Evolutionary conservation across 2,329 filamentous ascomycete genomes (phyloP).

Genomic region (Coniochaeta sp.): DNA sequence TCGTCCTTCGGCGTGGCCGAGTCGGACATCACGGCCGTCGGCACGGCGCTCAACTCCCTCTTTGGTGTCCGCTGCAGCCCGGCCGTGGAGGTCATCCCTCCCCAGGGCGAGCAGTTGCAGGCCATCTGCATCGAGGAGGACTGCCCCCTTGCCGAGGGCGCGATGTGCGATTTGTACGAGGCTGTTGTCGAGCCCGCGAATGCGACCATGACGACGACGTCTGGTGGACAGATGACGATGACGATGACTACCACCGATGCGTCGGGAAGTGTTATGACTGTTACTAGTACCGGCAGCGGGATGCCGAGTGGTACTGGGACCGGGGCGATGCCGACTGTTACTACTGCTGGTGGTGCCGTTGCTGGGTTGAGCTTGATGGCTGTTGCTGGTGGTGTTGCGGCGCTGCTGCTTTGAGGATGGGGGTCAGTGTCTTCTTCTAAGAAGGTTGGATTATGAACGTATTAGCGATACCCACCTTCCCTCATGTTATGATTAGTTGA

Average conservation of each 20-base stretch:
- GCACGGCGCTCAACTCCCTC: slow-evolving; percentile 35
- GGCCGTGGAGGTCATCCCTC: slow-evolving; percentile 34
- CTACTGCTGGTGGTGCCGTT: neutral
- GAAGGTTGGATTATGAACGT: too few species aligned
- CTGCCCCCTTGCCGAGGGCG: slow-evolving; percentile 39
- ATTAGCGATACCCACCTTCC: too few species aligned
- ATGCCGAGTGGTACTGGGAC: neutral
- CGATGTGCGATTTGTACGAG: slow-evolving; percentile 38
- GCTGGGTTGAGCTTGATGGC: slow-evolving; percentile 4
- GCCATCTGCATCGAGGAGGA: slow-evolving; percentile 46
- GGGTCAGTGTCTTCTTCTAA: too few species aligned
- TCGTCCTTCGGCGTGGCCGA: slow-evolving; percentile 51
- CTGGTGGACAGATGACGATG: neutral
- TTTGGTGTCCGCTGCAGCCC: slow-evolving; percentile 48
- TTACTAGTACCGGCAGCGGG: neutral
- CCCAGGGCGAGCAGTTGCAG: slow-evolving; percentile 40
- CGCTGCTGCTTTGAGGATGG: slow-evolving; percentile 1
- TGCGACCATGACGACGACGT: neutral
- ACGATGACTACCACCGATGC: neutral
- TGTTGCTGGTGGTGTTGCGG: slow-evolving; percentile 4
- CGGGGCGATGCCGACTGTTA: neutral
- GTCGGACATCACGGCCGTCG: slow-evolving; percentile 43
- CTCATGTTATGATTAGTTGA: too few species aligned
- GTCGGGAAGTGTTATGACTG: neutral
- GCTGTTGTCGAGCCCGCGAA: slow-evolving; percentile 17